A percentile compares a stretch with the other conserved stretches of the same genome.
These are phyloP conservation scores for Nannizziopsis barbatae DNA, from an alignment of 2,329 filamentous ascomycete species.

Conservation along the genomic window DNA sequence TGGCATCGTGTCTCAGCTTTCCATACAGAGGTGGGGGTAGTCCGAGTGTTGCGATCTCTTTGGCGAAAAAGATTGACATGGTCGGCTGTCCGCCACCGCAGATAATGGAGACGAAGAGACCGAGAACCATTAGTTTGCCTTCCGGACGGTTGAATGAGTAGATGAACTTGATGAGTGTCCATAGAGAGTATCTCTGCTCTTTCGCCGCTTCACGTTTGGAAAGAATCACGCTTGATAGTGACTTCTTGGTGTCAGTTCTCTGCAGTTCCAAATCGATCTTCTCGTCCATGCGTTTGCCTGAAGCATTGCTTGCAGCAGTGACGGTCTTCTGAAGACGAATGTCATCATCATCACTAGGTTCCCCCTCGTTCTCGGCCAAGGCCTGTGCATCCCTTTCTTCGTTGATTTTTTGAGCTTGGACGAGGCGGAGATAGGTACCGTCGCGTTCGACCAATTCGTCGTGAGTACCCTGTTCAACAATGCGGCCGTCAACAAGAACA, in stretches of 20 bases:
- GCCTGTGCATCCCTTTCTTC: constrained; percentile 40
- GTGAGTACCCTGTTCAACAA: constrained; percentile 86
- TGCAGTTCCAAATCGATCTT: constrained; percentile 25
- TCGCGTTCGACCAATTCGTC: constrained; percentile 59
- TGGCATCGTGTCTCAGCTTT: constrained; percentile 55
- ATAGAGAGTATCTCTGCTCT: constrained; percentile 54
- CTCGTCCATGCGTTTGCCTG: constrained; percentile 24
- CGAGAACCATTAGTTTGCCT: constrained; percentile 58
- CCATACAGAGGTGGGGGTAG: constrained; percentile 42
- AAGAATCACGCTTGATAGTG: constrained; percentile 59
- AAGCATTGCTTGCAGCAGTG: constrained; percentile 14
- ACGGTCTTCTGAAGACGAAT: constrained; percentile 10
- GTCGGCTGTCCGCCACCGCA: constrained; percentile 71
- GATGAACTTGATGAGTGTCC: constrained; percentile 68
- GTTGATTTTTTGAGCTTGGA: constrained; percentile 74
- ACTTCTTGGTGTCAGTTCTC: constrained; percentile 42
- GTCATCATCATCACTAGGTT: not conserved
- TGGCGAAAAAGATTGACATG: constrained; percentile 74
- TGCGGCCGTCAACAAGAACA: constrained; percentile 74
- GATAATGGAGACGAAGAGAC: constrained; percentile 62
- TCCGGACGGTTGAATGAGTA: constrained; percentile 67
- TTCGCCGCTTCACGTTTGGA: constrained; percentile 43
- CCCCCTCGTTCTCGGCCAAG: constrained; percentile 19
- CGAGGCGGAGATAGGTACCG: constrained; percentile 71
- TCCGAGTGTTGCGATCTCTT: constrained; percentile 65